Evolutionary conservation across 2,329 filamentous ascomycete genomes (phyloP).

Genomic region (Fusarium dlaminii): DNA sequence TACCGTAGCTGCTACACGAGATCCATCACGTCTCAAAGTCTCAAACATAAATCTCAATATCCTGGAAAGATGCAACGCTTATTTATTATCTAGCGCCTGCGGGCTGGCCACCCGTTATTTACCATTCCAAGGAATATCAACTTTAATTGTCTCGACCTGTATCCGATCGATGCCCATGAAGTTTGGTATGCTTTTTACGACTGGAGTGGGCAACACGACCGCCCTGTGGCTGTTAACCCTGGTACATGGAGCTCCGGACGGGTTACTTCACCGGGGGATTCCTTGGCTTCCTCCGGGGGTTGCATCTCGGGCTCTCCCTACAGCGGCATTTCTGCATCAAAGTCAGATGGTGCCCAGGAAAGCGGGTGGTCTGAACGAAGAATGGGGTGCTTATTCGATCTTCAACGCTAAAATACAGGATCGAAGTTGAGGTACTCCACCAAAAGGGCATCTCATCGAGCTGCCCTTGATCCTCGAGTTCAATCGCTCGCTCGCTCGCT

Average conservation of each 20-base stretch:
- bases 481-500: slow-evolving; percentile 2
- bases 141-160: slow-evolving; percentile 8
- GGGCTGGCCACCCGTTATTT: slow-evolving; percentile 38
- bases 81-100: slow-evolving; percentile 36
- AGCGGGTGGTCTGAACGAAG: slow-evolving; percentile 7
- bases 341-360: slow-evolving; percentile 16
- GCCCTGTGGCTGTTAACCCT: slow-evolving; percentile 24
- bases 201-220: slow-evolving; percentile 20
- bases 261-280: slow-evolving; percentile 33
- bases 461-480: slow-evolving; percentile 6
- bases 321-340: slow-evolving; percentile 34
- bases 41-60: slow-evolving; percentile 6
- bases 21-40: slow-evolving; percentile 16
- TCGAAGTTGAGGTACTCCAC: slow-evolving; percentile 21
- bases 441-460: not conserved
- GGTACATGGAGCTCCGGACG: slow-evolving; percentile 32
- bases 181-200: slow-evolving; percentile 1
- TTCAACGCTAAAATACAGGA: slow-evolving; percentile 1
- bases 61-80: slow-evolving; percentile 13
- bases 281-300: slow-evolving; percentile 36
- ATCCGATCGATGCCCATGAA: not conserved
- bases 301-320: slow-evolving; percentile 37
- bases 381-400: slow-evolving; percentile 7
- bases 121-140: slow-evolving; percentile 31
- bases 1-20: slow-evolving; percentile 14